Base-by-base conservation (phyloP, 208 protist genomes). In the Angomonas deanei region DNA sequence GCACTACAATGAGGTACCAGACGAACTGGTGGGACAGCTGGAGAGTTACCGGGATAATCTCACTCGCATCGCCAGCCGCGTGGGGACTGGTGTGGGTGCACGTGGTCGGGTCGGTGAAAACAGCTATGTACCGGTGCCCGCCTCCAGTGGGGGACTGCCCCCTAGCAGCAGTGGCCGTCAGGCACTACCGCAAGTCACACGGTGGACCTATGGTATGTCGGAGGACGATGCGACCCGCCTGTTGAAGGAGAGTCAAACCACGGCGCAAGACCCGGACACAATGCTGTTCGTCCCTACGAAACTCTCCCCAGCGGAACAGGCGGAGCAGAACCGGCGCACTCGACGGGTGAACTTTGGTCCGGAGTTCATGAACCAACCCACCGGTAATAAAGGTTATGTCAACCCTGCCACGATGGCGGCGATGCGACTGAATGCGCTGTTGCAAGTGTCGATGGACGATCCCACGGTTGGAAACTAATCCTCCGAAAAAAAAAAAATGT, bases 141-240 rank as follows among this genome's bases (percentile, higher is more conserved):
- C 69, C 46, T 26, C 28, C 4, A 3, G 11, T 54, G 21, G 46
- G n/a, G 23, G 2, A 24, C 50, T 36, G 31, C 64, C 10, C n/a
- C 33, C 48, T 31, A n/a, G 11, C 36, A 15, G 11, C 36, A 15
- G 36, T 8, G 27, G 26, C 33, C 19, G 36, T 28, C 36, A 58
- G 30, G 47, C 59, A 33, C 42, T 70, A 23, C 75, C 69, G 26
- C 53, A 61, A 33, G 55, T 79, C 39, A 80, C 81, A 4, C 69
- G 75, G 56, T 89, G 82, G 86, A 66, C 78, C 10, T 92, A 92
- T 64, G 82, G 82, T 15, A 62, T 92, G 2, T 74, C 80, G 1
- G 34, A 66, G 17, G 38, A 61, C 6, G 33, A 72, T 4, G 26
- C 74, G 24, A 55, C 38, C 19, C 64, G 55, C 31, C 50, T 67